A percentile compares a stretch with the other conserved stretches of the same genome.
Conservation (phyloP, 2,329 filamentous ascomycete species). For the Alternaria metachromatica region DNA sequence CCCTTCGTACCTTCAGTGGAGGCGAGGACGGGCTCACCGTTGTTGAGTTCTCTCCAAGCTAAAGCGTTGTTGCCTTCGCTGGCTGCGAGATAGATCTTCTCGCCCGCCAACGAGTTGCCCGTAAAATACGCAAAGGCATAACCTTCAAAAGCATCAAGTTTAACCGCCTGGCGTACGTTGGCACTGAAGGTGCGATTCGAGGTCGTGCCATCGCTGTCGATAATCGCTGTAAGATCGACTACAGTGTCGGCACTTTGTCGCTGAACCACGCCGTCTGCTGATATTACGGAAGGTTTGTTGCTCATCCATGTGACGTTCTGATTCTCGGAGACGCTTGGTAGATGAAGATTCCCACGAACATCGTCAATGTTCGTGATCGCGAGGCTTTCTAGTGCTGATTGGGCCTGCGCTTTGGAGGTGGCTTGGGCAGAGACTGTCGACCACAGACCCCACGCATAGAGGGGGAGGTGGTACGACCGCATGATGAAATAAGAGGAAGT, state of each 20-base stretch:
- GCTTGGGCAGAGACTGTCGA: constrained; percentile 8
- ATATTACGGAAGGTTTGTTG: constrained; percentile 44
- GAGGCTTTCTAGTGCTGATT: constrained; percentile 21
- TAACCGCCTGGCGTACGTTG: constrained; percentile 43
- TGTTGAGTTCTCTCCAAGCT: constrained; percentile 59
- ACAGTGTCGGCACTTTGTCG: constrained; percentile 36
- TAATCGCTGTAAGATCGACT: constrained; percentile 49
- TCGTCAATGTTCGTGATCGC: constrained; percentile 45
- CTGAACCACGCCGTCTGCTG: constrained; percentile 46
- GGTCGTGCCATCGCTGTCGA: constrained; percentile 26
- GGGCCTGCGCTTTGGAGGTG: neutral
- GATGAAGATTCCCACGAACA: constrained; percentile 49
- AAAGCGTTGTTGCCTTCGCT: constrained; percentile 62
- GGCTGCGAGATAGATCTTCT: constrained; percentile 62
- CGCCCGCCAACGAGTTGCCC: constrained; percentile 52
- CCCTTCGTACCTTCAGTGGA: constrained; percentile 58
- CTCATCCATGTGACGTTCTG: constrained; percentile 48
- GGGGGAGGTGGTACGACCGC: constrained; percentile 7
- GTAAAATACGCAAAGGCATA: constrained; percentile 64
- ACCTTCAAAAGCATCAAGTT: constrained; percentile 49
- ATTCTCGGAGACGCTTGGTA: constrained; percentile 43
- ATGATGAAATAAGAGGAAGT: constrained; percentile 6
- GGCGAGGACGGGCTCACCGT: constrained; percentile 54
- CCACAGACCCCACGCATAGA: constrained; percentile 11
- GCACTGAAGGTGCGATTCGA: constrained; percentile 44